Evolutionary conservation across 352 stramenopile species (phyloP), one percentile per base, ranked within the genome.

Genomic region (Salisapilia sapeloensis): DNA sequence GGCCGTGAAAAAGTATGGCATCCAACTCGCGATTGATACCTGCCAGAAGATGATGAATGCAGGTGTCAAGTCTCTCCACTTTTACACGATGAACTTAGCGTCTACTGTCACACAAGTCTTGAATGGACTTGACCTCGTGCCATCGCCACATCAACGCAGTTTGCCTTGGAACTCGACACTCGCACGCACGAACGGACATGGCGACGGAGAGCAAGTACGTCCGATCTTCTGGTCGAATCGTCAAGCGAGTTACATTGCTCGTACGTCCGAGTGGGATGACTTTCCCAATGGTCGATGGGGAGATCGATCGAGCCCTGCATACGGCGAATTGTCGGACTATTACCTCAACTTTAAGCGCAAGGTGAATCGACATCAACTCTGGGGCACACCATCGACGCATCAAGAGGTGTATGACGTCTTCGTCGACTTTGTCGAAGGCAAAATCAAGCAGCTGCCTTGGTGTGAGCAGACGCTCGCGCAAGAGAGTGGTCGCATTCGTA

Each of bases 151-250:
- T 41, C 64, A 86, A 26, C 70, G 70, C 16, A 66, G 77, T 14
- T 35, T 86, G 31, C 70, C 66, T 15, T 86, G 66, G 70, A 57
- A 79, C 26, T 76, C 61, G 13, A 80, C 66, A 29, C 48, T 78
- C 30, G 60, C 58, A 14, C 66, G 70, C 33, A 26, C 24, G 26
- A 46, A 46, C 20, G 39, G 29, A 9, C 33, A 29, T 15, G 23
- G 23, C 5, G 16, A 13, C 18, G 72, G 45, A 3, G 81, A 93
- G 46, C 89, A 82, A 40, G 66, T 97, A 30, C 84, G 93, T 16
- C 94, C 93, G 17, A 99, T 99, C 42, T 97, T 98, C 42, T 99
- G 94, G 94, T 95, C 91, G 4, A 98, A 99, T 55, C 79, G 94
- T 12, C 92, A 95, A 32, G 85, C 93, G 38, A 96, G 77, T 40